phyloP scores from a whole-genome alignment of 495 filamentous ascomycete species.

The Stereocaulon alpinum region DNA sequence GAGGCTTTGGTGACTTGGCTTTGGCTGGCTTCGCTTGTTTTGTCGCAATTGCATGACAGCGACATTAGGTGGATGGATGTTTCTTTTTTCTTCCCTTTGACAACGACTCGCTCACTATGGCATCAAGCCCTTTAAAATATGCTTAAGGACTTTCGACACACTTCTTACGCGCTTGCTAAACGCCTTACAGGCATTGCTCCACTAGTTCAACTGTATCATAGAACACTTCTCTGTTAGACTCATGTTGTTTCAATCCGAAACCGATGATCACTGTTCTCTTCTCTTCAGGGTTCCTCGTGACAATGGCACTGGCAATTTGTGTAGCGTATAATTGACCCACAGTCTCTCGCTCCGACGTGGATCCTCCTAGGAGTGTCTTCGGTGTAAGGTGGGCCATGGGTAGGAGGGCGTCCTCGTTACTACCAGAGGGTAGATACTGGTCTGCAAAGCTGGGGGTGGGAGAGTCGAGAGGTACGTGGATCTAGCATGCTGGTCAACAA shows the following conservation, averaged over 20 bases:
- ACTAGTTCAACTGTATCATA: constrained; percentile 76
- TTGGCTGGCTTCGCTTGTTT: too few relatives aligned
- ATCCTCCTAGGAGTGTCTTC: constrained; percentile 79
- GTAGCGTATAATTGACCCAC: constrained; percentile 79
- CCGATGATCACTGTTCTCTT: constrained; percentile 71
- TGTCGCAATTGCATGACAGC: too few relatives aligned
- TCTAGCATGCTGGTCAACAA: constrained; percentile 34
- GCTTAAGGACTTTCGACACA: too few relatives aligned
- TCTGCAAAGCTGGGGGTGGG: constrained; percentile 49
- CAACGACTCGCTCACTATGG: too few relatives aligned
- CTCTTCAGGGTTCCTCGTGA: constrained; percentile 62
- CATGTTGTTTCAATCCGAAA: constrained; percentile 58
- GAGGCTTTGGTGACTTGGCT: too few relatives aligned
- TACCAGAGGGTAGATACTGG: constrained; percentile 39
- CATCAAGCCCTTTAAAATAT: too few relatives aligned
- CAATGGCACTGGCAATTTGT: constrained; percentile 73
- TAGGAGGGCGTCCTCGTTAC: constrained; percentile 49
- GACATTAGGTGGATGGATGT: too few relatives aligned
- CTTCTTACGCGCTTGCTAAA: too few relatives aligned
- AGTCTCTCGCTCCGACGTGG: constrained; percentile 66
- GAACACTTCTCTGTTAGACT: constrained; percentile 59
- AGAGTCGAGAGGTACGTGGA: constrained; percentile 76
- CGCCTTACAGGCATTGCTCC: constrained; percentile 49
- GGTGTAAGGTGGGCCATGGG: constrained; percentile 75
- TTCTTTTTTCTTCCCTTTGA: too few relatives aligned